Evolutionary conservation across 2,329 filamentous ascomycete species (phyloP).

Genomic region (Pseudocercospora crystallina): DNA sequence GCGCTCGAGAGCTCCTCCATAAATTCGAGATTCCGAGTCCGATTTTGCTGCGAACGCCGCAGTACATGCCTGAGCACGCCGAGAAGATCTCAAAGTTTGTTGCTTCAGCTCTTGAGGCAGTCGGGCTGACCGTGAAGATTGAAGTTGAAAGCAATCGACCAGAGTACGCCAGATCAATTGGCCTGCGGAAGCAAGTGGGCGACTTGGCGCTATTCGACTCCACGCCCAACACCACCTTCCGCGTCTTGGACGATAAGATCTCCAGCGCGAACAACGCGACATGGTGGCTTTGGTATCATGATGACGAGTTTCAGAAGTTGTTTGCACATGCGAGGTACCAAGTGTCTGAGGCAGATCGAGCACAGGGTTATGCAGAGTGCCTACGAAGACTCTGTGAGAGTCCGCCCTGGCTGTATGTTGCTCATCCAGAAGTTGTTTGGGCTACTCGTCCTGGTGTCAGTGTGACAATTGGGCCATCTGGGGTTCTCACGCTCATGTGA

Average conservation of each 20-base stretch:
- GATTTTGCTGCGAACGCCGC: constrained; percentile 4
- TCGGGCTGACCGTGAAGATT: constrained; percentile 8
- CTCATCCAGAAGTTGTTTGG: constrained; percentile 15
- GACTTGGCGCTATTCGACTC: constrained; percentile 13
- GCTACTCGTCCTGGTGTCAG: constrained; percentile 3
- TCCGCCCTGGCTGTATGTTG: constrained; percentile 12
- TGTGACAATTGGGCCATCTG: constrained; percentile 4
- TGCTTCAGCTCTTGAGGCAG: constrained; percentile 4
- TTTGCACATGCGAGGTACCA: constrained; percentile 2
- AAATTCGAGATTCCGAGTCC: not conserved
- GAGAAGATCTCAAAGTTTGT: constrained; percentile 12
- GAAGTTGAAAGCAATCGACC: constrained; percentile 11
- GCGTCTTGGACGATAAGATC: constrained; percentile 13
- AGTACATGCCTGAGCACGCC: constrained; percentile 14
- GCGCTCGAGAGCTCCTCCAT: constrained; percentile 3
- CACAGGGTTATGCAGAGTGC: constrained; percentile 7
- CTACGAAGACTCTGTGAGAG: constrained; percentile 7
- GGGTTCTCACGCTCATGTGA: not conserved
- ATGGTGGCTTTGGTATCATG: constrained; percentile 14
- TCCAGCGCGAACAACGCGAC: constrained; percentile 6
- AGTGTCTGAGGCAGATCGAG: not conserved
- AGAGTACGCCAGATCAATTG: constrained; percentile 11
- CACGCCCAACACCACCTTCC: constrained; percentile 12
- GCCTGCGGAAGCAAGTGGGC: constrained; percentile 8
- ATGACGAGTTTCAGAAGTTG: constrained; percentile 7